These are phyloP conservation scores for Dryadomyces quercus-mongolicae DNA, from an alignment of 2,329 filamentous ascomycete genomes.

Conservation along the genomic window DNA sequence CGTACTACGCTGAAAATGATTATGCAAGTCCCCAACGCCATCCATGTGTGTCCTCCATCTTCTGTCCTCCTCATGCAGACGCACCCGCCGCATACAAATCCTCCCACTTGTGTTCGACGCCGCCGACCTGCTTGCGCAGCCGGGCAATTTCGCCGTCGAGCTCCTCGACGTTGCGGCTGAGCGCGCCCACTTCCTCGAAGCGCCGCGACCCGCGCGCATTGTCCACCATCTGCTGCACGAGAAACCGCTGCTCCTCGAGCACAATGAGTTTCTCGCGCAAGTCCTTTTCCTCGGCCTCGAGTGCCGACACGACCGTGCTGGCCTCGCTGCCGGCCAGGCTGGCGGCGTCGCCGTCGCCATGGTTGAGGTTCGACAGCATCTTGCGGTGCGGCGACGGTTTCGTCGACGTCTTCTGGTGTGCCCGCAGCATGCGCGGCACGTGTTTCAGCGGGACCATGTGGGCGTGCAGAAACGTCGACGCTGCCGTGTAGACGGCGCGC, in stretches of 20 bases:
- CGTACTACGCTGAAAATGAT: no score
- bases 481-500: conserved; percentile 69
- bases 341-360: conserved; percentile 31
- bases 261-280: conserved; percentile 70
- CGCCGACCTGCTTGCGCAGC: conserved; percentile 50
- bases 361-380: conserved; percentile 15
- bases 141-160: conserved; percentile 64
- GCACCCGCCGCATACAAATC: conserved; percentile 27
- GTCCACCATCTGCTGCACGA: conserved; percentile 76
- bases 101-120: conserved; percentile 50
- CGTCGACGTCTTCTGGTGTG: conserved; percentile 18
- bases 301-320: conserved; percentile 39
- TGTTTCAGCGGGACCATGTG: conserved; percentile 84
- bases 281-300: conserved; percentile 77
- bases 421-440: conserved; percentile 52
- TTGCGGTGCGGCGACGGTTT: conserved; percentile 13
- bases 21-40: no score
- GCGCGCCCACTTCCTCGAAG: conserved; percentile 75
- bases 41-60: not conserved
- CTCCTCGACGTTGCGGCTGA: conserved; percentile 73
- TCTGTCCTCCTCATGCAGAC: not conserved
- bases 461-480: conserved; percentile 71
- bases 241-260: conserved; percentile 81
- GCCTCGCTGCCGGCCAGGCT: conserved; percentile 36
- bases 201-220: conserved; percentile 63